Conservation (phyloP, 345 rosid genomes). For the Barbarea vulgaris region DNA sequence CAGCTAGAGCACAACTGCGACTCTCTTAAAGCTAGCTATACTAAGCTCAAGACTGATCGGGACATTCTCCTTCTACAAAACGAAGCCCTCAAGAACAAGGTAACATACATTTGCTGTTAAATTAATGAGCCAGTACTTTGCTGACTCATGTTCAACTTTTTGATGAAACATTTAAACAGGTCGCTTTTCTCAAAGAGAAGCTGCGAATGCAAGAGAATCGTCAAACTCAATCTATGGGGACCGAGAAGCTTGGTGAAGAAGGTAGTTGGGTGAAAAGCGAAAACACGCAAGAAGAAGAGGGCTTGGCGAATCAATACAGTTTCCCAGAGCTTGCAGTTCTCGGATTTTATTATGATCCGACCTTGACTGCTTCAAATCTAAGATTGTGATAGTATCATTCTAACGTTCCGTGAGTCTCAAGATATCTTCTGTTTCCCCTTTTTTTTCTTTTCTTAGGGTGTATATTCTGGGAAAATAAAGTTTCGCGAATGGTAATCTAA, state of each 20-base stretch:
- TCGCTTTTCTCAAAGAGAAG: constrained; percentile 52
- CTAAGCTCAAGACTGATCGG: constrained; percentile 60
- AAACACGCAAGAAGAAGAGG: constrained; percentile 21
- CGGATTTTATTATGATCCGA: constrained; percentile 34
- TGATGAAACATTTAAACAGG: constrained; percentile 44
- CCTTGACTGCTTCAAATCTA: constrained; percentile 26
- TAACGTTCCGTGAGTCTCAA: constrained; percentile 11
- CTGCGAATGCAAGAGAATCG: constrained; percentile 37
- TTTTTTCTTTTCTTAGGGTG: neutral
- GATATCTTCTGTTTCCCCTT: constrained; percentile 2
- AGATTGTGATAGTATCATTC: constrained; percentile 5
- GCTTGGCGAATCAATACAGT: constrained; percentile 22
- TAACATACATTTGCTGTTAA: constrained; percentile 15
- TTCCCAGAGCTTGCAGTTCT: constrained; percentile 39
- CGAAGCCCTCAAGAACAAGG: constrained; percentile 58
- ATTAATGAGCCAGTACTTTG: neutral
- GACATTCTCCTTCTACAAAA: constrained; percentile 55
- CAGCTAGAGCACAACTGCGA: constrained; percentile 67
- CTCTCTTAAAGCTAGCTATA: constrained; percentile 52
- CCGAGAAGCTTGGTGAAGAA: constrained; percentile 30
- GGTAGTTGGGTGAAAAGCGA: constrained; percentile 17
- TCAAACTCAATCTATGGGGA: constrained; percentile 12
- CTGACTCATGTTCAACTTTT: neutral
- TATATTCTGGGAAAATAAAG: neutral
- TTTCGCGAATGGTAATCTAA: neutral